These are phyloP conservation scores for Colletotrichum sublineola DNA, from an alignment of 2,329 filamentous ascomycete species.

Conservation along the genomic window DNA sequence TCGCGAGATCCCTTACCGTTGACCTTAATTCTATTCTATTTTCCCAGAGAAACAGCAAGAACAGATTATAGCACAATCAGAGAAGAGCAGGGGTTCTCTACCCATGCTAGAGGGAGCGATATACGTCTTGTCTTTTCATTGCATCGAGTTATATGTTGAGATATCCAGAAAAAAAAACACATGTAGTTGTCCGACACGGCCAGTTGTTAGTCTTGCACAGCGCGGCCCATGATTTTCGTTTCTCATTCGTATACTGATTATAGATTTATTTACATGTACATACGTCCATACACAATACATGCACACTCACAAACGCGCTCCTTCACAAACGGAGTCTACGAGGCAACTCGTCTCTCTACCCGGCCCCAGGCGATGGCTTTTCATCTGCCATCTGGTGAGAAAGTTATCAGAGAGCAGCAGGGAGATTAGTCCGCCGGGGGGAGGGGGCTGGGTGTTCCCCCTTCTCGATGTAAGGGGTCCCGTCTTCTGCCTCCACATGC, in stretches of 20 bases:
- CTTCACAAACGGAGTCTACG: background rate
- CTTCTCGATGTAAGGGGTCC: no score
- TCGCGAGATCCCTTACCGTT: background rate
- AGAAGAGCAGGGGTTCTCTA: background rate
- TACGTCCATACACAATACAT: background rate
- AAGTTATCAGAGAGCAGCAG: background rate
- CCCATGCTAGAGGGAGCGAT: background rate
- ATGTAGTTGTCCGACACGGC: background rate
- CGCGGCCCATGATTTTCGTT: background rate
- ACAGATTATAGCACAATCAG: background rate
- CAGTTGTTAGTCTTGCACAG: background rate
- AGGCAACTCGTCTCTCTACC: background rate
- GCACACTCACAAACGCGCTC: background rate
- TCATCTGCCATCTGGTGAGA: background rate
- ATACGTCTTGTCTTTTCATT: background rate
- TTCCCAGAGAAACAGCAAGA: background rate
- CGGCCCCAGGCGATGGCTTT: background rate
- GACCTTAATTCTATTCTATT: no score
- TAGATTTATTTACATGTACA: background rate
- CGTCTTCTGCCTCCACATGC: no score
- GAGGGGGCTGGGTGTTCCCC: background rate
- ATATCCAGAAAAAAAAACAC: slow-evolving; percentile 12
- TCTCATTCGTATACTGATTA: background rate
- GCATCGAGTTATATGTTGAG: background rate
- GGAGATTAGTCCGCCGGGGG: background rate